These are phyloP conservation scores for Oldenlandia corymbosa DNA, from an alignment of 257 asterid species.

Conservation along the genomic window DNA sequence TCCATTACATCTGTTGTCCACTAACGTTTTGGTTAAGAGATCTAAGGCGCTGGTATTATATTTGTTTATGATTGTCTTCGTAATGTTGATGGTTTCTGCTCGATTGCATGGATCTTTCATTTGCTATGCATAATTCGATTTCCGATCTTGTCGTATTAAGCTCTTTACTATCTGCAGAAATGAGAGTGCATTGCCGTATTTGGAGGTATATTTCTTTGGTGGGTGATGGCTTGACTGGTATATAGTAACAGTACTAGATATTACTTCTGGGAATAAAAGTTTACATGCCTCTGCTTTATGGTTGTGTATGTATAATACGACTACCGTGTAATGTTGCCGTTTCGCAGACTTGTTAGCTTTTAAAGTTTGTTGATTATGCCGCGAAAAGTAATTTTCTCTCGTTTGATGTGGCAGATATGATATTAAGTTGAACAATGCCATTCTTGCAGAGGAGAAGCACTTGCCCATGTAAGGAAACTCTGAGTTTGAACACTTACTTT, in stretches of 20 bases:
- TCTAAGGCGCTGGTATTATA: neutral
- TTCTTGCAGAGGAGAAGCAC: constrained; percentile 96
- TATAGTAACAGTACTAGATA: no score
- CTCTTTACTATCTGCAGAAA: neutral
- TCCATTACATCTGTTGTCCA: neutral
- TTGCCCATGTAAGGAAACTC: constrained; percentile 62
- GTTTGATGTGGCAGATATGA: constrained; percentile 46
- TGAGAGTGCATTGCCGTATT: neutral
- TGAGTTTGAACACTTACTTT: neutral
- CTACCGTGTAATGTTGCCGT: neutral
- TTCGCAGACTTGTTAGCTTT: neutral
- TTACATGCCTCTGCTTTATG: no score
- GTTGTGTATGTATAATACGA: no score
- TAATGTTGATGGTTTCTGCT: neutral
- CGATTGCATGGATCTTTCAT: constrained; percentile 3
- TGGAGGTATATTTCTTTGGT: neutral
- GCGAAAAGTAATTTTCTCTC: neutral
- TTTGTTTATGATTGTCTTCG: neutral
- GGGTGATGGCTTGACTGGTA: no score
- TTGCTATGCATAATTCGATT: neutral
- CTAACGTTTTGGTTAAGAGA: constrained; percentile 1
- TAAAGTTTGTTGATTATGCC: neutral
- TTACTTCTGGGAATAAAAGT: no score
- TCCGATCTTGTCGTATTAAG: constrained; percentile 1
- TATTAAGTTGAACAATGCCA: constrained; percentile 69